These are phyloP conservation scores for Calocera cornea DNA, from an alignment of 768 basidiomycete species.

Conservation along the genomic window DNA sequence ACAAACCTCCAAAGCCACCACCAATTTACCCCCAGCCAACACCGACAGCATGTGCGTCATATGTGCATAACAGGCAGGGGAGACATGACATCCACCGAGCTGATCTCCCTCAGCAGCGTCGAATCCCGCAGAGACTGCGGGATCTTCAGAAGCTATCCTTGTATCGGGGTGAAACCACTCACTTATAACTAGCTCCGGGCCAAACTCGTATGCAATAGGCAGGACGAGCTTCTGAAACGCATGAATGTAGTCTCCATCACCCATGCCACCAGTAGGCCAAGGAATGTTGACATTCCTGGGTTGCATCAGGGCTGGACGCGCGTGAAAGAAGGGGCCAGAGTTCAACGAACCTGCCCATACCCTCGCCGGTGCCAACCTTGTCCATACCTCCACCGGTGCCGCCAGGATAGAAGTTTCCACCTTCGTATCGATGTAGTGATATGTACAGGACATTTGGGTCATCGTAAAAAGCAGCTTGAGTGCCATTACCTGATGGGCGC, in stretches of 20 bases:
- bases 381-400: constrained; percentile 79
- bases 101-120: constrained; percentile 91
- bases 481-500: constrained; percentile 69
- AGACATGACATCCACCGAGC: constrained; percentile 80
- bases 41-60: constrained; percentile 96
- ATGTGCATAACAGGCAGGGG: constrained; percentile 87
- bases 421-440: constrained; percentile 88
- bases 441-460: constrained; percentile 86
- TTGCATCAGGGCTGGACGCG: constrained; percentile 6
- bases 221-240: constrained; percentile 93
- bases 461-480: constrained; percentile 89
- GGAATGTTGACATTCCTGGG: constrained; percentile 87
- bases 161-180: constrained; percentile 20
- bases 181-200: constrained; percentile 94
- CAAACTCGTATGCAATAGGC: constrained; percentile 95
- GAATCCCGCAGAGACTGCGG: constrained; percentile 90
- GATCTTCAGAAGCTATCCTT: neutral
- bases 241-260: constrained; percentile 89
- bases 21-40: constrained; percentile 74
- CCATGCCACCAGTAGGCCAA: constrained; percentile 80
- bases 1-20: constrained; percentile 83
- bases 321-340: constrained; percentile 10
- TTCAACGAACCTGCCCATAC: constrained; percentile 66
- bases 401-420: constrained; percentile 83
- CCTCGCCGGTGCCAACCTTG: constrained; percentile 71